Evolutionary conservation across 495 filamentous ascomycete species (phyloP).

Genomic region (Hypomontagnella submonticulosa): DNA sequence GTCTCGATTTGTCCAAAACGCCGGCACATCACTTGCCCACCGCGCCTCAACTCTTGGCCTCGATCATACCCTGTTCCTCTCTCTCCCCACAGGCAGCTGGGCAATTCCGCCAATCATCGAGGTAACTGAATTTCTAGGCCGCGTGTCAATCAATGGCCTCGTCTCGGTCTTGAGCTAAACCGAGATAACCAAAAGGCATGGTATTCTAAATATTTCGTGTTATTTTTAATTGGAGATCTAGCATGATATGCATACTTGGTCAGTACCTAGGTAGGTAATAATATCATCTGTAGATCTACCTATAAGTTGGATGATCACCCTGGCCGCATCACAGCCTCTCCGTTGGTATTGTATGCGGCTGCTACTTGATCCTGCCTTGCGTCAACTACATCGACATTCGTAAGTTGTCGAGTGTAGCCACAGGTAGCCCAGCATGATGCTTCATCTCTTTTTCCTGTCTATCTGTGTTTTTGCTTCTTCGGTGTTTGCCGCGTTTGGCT

Average conservation of each 20-base stretch:
- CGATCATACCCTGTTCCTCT: constrained; percentile 23
- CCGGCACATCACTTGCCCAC: constrained; percentile 25
- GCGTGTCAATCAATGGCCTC: constrained; percentile 3
- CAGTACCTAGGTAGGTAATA: constrained; percentile 3
- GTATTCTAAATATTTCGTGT: too few species aligned
- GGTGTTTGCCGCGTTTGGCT: constrained; percentile 54
- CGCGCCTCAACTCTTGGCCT: constrained; percentile 18
- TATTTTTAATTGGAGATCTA: too few species aligned
- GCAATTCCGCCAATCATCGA: constrained; percentile 31
- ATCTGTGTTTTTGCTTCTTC: constrained; percentile 51
- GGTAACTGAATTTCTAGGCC: constrained; percentile 3
- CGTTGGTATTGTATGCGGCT: constrained; percentile 1
- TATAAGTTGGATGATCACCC: constrained; percentile 34
- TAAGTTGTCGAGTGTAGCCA: neutral
- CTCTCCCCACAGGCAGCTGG: constrained; percentile 16
- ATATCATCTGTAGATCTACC: constrained; percentile 5
- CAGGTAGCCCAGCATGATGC: constrained; percentile 11
- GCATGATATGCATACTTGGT: neutral
- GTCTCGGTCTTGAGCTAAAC: constrained; percentile 35
- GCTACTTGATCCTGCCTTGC: constrained; percentile 3
- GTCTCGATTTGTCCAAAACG: constrained; percentile 38
- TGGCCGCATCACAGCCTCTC: constrained; percentile 10
- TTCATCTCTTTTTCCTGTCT: constrained; percentile 39
- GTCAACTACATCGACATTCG: neutral
- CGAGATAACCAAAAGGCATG: constrained; percentile 14